A percentile compares a stretch with the other conserved stretches of the same genome.
These are phyloP conservation scores for Phaeolepiota aurea DNA, from an alignment of 768 basidiomycete genomes.

Conservation along the genomic window DNA sequence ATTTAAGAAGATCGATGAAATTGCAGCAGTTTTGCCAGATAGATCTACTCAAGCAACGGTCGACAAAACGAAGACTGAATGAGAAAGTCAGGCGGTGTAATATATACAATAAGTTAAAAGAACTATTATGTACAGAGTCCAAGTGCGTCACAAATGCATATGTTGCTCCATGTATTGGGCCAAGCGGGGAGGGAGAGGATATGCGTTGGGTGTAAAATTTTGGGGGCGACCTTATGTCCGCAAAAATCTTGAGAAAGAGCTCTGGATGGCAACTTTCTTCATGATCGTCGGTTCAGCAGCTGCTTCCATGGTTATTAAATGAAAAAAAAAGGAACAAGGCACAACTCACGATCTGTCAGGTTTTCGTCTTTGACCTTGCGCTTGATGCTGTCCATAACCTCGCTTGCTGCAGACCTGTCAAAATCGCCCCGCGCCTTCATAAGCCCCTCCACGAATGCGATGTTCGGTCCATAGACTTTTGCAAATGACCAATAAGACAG, in stretches of 20 bases:
- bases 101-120: constrained; percentile 10
- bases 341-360: constrained; percentile 65
- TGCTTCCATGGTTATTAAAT: constrained; percentile 16
- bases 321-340: not conserved
- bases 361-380: constrained; percentile 90
- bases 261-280: constrained; percentile 81
- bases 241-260: constrained; percentile 69
- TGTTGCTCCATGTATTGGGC: not conserved
- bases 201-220: no score
- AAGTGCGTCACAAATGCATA: constrained; percentile 7
- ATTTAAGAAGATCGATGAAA: constrained; percentile 89
- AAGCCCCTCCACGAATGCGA: constrained; percentile 83
- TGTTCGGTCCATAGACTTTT: constrained; percentile 86
- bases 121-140: constrained; percentile 11
- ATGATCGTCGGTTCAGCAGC: constrained; percentile 82
- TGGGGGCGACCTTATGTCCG: constrained; percentile 37
- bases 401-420: constrained; percentile 78
- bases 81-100: constrained; percentile 6
- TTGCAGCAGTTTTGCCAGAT: constrained; percentile 71
- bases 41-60: constrained; percentile 32
- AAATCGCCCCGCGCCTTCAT: constrained; percentile 88
- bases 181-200: constrained; percentile 5
- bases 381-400: constrained; percentile 91
- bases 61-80: constrained; percentile 43
- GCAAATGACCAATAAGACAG: constrained; percentile 93